These are phyloP conservation scores for Apophysomyces elegans DNA, from an alignment of 371 early-diverging fungal species.

Conservation along the genomic window DNA sequence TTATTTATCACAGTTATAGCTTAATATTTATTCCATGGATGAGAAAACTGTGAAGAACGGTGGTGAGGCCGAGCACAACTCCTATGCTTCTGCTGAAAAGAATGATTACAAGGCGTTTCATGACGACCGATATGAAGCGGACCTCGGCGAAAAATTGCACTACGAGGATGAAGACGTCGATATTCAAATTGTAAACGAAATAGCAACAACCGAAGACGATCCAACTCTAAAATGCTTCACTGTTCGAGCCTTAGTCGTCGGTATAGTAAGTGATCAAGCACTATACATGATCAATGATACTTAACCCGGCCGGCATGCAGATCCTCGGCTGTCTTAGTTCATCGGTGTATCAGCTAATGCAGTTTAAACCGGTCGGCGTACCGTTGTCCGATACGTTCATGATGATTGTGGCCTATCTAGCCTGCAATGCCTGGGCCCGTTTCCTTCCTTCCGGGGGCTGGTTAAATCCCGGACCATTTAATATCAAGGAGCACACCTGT, in stretches of 20 bases:
- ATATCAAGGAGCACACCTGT: slow-evolving; percentile 39
- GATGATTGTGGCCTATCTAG: slow-evolving; percentile 33
- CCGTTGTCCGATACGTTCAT: slow-evolving; percentile 32
- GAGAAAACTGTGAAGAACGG: neutral
- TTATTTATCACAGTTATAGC: neutral
- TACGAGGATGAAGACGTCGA: slow-evolving; percentile 15
- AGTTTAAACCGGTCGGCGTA: slow-evolving; percentile 34
- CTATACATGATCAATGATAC: neutral
- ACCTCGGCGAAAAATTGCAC: neutral
- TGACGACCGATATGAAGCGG: neutral
- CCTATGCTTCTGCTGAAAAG: neutral
- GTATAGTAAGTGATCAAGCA: slow-evolving; percentile 29
- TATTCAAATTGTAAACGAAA: slow-evolving; percentile 38
- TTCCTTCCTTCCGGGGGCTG: slow-evolving; percentile 20
- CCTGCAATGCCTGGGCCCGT: slow-evolving; percentile 27
- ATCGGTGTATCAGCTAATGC: slow-evolving; percentile 33
- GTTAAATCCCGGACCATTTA: slow-evolving; percentile 52
- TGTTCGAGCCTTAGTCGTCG: slow-evolving; percentile 33
- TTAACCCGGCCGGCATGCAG: slow-evolving; percentile 7
- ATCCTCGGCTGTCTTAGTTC: slow-evolving; percentile 30
- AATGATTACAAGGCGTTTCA: neutral
- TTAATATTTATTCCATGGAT: neutral
- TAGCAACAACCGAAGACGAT: slow-evolving; percentile 43
- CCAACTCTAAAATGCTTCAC: slow-evolving; percentile 32
- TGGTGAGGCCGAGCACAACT: neutral